Conservation (phyloP, 345 rosid species). For the Xanthoceras sorbifolium region DNA sequence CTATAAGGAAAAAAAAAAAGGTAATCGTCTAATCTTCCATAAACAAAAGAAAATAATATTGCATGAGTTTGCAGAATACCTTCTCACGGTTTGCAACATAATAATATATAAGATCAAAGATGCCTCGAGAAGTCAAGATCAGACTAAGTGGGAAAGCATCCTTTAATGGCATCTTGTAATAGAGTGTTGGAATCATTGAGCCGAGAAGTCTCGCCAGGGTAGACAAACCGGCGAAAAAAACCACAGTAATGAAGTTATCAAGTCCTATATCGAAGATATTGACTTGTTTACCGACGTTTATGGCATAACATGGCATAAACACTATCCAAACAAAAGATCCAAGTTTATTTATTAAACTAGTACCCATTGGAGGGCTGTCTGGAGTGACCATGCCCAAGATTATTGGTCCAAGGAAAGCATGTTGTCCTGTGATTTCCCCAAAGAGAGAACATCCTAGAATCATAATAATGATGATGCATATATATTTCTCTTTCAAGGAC, state of each 20-base stretch:
- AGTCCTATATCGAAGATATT: background rate
- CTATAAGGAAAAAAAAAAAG: no score
- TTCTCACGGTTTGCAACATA: background rate
- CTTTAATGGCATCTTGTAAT: background rate
- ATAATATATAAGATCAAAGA: background rate
- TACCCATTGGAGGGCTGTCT: background rate
- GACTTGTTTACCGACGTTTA: background rate
- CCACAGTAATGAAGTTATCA: background rate
- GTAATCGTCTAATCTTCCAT: no score
- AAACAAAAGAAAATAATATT: background rate
- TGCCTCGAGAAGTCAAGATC: background rate
- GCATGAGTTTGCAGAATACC: background rate
- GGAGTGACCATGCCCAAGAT: background rate
- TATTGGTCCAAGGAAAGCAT: constrained; percentile 5
- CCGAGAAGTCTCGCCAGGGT: background rate
- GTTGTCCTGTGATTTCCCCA: constrained; percentile 27
- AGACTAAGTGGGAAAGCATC: background rate
- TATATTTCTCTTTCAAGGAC: constrained; percentile 28
- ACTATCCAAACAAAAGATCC: background rate
- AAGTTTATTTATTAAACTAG: background rate
- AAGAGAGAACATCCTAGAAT: constrained; percentile 22
- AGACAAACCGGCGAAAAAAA: background rate
- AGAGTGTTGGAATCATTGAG: background rate
- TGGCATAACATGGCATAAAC: background rate
- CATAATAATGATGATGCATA: constrained; percentile 25